Evolutionary conservation across 768 basidiomycete species (phyloP).

Genomic region (Russula earlei): DNA sequence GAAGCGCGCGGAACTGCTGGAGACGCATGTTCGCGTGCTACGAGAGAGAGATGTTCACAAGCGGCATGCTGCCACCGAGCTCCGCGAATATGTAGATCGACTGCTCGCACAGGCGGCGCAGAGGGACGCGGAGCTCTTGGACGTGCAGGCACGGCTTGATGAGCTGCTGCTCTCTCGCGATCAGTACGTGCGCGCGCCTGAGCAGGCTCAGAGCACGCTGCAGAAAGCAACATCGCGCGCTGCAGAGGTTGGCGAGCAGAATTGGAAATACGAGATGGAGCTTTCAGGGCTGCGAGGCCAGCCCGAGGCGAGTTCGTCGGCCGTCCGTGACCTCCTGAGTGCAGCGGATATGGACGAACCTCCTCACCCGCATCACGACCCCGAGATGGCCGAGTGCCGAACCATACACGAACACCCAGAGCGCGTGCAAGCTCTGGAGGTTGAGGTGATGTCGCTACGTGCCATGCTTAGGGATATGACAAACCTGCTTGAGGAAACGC

Average conservation of each 20-base stretch:
- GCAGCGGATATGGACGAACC: constrained; percentile 80
- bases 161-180: constrained; percentile 64
- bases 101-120: constrained; percentile 67
- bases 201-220: constrained; percentile 74
- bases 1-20: constrained; percentile 65
- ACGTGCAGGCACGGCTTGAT: constrained; percentile 56
- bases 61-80: constrained; percentile 39
- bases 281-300: constrained; percentile 67
- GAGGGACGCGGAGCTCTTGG: constrained; percentile 66
- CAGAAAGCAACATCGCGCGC: constrained; percentile 66
- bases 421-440: constrained; percentile 71
- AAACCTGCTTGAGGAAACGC: constrained; percentile 59
- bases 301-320: no score
- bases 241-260: constrained; percentile 70
- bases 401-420: constrained; percentile 67
- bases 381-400: constrained; percentile 77
- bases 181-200: constrained; percentile 78
- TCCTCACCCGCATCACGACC: constrained; percentile 77
- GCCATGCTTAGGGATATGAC: constrained; percentile 72
- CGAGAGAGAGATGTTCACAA: constrained; percentile 64
- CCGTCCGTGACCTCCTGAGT: no score
- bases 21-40: constrained; percentile 49
- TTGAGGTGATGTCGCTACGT: constrained; percentile 65
- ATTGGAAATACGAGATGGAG: constrained; percentile 65
- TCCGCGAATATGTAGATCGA: constrained; percentile 70